These are phyloP conservation scores for Euphrasia confusa DNA, from an alignment of 257 asterid genomes.

Conservation along the genomic window DNA sequence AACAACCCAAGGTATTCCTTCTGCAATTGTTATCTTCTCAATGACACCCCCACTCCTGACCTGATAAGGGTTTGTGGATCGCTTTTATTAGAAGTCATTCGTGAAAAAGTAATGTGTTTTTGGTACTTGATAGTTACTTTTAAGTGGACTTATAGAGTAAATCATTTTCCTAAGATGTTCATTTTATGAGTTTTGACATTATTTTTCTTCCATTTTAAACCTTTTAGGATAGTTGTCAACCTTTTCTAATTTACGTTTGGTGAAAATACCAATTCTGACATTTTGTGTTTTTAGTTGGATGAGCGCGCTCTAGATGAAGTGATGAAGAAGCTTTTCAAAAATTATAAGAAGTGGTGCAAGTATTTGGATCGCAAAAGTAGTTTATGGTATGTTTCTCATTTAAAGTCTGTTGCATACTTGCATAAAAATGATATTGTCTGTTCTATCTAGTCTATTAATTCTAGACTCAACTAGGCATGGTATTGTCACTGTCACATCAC, in stretches of 20 bases:
- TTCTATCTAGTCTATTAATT: slow-evolving; percentile 14
- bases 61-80: slow-evolving; percentile 2
- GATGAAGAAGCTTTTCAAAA: slow-evolving; percentile 97
- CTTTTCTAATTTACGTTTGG: slow-evolving; percentile 16
- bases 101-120: neutral
- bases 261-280: neutral
- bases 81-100: slow-evolving; percentile 5
- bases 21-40: slow-evolving; percentile 21
- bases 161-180: neutral
- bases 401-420: neutral
- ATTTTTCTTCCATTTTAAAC: neutral
- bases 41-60: neutral
- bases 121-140: neutral
- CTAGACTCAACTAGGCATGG: slow-evolving; percentile 3
- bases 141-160: neutral
- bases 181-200: neutral
- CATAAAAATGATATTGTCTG: slow-evolving; percentile 11
- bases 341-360: slow-evolving; percentile 99
- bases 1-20: slow-evolving; percentile 82
- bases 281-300: slow-evolving; percentile 60
- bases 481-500: slow-evolving; percentile 2
- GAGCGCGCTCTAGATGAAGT: slow-evolving; percentile 97
- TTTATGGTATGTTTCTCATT: slow-evolving; percentile 57
- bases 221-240: no score
- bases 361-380: slow-evolving; percentile 95